Conservation (phyloP, 257 asterid genomes). For the Anisodus acutangulus region DNA sequence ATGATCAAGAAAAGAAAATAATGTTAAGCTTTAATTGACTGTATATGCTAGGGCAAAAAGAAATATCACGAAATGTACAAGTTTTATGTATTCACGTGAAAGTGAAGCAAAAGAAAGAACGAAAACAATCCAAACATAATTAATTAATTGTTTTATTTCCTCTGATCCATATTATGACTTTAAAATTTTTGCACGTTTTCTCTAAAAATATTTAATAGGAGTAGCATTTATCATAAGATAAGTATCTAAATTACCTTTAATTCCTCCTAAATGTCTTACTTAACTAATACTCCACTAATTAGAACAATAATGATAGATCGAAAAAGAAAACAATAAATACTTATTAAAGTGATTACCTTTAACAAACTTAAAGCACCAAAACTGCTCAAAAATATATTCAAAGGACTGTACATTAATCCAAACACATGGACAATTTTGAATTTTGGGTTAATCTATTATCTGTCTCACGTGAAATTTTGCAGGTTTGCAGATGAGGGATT, state of each 20-base stretch:
- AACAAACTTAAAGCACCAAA: no score
- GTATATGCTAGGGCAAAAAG: background rate
- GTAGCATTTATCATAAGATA: background rate
- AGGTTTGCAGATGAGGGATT: slow-evolving; percentile 8
- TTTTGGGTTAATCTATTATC: background rate
- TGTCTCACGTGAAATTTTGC: slow-evolving; percentile 7
- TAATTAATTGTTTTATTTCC: no score
- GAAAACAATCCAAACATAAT: no score
- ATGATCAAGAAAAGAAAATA: background rate
- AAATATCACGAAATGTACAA: background rate
- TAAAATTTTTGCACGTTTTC: background rate
- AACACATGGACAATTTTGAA: no score
- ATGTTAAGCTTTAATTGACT: background rate
- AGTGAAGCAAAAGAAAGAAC: no score
- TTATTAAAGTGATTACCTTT: no score
- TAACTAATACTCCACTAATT: background rate
- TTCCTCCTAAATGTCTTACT: background rate
- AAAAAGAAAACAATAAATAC: no score
- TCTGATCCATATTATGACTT: no score
- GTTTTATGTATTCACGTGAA: no score
- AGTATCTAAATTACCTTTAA: background rate
- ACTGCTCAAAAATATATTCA: no score
- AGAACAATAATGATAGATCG: background rate
- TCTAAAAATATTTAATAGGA: background rate
- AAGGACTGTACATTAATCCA: no score